phyloP scores from a whole-genome alignment of 139 green algal genomes.

The Edaphochlamys debaryana region DNA sequence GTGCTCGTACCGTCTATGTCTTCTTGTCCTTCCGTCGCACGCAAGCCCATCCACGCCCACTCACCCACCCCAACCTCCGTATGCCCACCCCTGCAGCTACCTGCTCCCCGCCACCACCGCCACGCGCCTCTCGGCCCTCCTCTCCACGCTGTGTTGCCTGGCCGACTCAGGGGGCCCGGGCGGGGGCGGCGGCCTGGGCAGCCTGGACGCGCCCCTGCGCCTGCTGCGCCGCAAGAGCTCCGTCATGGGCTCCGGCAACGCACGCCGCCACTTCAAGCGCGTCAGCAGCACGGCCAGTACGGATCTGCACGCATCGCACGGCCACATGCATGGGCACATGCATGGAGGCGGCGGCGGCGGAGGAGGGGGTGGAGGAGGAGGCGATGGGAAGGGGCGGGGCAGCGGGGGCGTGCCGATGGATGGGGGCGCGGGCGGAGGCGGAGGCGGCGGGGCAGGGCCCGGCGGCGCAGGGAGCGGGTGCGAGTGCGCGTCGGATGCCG shows the following conservation, averaged over 20 bases:
- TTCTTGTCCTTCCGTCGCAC: no score
- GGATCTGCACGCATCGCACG: not conserved
- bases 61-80: no score
- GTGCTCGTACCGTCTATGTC: no score
- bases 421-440: no score
- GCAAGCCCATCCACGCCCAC: no score
- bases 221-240: conserved; percentile 12
- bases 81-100: conserved; percentile 18
- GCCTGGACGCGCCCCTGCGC: not conserved
- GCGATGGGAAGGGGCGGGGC: no score
- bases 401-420: no score
- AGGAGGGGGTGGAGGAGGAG: not conserved
- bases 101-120: conserved; percentile 3
- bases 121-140: conserved; percentile 7
- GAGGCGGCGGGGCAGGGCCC: not conserved
- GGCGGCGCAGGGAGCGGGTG: not conserved
- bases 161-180: not conserved
- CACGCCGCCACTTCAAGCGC: conserved; percentile 7
- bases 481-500: not conserved
- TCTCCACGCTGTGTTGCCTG: conserved; percentile 3
- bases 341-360: not conserved
- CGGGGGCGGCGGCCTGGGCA: no score
- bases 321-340: no score
- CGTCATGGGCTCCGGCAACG: not conserved
- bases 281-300: conserved; percentile 3